phyloP scores from a whole-genome alignment of 129 eudicot species.

The Artemisia tridentata region DNA sequence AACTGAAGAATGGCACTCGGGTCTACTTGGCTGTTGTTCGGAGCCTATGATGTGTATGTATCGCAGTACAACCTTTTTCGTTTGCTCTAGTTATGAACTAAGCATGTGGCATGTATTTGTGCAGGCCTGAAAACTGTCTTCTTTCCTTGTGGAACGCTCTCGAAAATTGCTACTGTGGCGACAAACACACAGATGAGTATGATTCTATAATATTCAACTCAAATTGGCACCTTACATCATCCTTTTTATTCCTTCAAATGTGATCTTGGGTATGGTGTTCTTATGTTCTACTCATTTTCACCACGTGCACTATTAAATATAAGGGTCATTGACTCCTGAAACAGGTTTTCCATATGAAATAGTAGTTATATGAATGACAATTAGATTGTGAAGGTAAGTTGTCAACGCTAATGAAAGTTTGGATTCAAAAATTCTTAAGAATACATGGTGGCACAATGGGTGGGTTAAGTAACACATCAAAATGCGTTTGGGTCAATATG shows the following conservation, averaged over 20 bases:
- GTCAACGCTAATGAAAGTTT: too few relatives aligned
- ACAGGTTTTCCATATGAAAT: background rate
- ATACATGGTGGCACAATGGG: too few relatives aligned
- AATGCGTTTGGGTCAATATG: too few relatives aligned
- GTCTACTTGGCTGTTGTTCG: slow-evolving; percentile 83
- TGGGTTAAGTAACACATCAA: too few relatives aligned
- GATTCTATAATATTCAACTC: slow-evolving; percentile 26
- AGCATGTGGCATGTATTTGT: slow-evolving; percentile 20
- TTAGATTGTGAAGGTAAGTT: background rate
- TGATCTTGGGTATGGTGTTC: too few relatives aligned
- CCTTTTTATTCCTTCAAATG: background rate
- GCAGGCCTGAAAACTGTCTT: slow-evolving; percentile 82
- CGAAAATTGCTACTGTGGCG: slow-evolving; percentile 81
- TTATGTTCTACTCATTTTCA: too few relatives aligned
- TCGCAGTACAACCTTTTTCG: slow-evolving; percentile 29
- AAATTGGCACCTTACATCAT: slow-evolving; percentile 1
- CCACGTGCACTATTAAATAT: background rate
- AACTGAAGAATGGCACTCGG: slow-evolving; percentile 73
- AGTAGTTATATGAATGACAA: slow-evolving; percentile 1
- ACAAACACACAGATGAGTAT: slow-evolving; percentile 66
- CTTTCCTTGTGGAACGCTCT: slow-evolving; percentile 92
- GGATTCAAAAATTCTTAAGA: too few relatives aligned
- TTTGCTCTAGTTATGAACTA: slow-evolving; percentile 16
- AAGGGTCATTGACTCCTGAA: background rate
- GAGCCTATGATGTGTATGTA: slow-evolving; percentile 82